These are phyloP conservation scores for Solanum peruvianum DNA, from an alignment of 257 asterid species.

Conservation along the genomic window DNA sequence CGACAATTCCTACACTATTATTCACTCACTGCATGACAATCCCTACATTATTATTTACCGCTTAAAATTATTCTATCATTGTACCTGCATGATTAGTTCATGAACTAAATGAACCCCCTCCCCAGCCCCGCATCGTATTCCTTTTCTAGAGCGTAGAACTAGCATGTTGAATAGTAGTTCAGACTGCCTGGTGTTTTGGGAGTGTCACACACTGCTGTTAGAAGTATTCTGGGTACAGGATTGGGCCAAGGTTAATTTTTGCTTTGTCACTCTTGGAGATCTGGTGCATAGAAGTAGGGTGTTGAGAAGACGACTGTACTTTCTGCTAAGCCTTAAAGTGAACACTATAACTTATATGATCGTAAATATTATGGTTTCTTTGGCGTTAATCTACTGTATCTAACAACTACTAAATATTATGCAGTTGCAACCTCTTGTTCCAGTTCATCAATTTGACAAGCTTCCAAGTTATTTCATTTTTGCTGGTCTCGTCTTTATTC, in stretches of 20 bases:
- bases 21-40: background rate
- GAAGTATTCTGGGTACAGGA: background rate
- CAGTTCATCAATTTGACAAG: conserved; percentile 93
- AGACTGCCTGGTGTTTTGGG: background rate
- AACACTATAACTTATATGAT: background rate
- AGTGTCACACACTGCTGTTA: background rate
- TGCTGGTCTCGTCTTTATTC: conserved; percentile 87
- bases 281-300: background rate
- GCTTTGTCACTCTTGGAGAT: background rate
- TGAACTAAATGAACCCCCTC: too few species aligned
- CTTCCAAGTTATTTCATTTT: conserved; percentile 93
- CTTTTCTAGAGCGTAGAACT: background rate
- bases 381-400: background rate
- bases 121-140: background rate
- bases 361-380: background rate
- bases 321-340: background rate
- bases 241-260: background rate
- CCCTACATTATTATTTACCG: background rate
- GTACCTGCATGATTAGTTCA: background rate
- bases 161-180: background rate
- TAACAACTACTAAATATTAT: background rate
- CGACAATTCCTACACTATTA: background rate
- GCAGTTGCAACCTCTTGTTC: conserved; percentile 92
- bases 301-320: background rate
- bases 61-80: background rate